Percentiles rank a stretch among this genome's conserved stretches.
Conservation (phyloP, 2,329 filamentous ascomycete species). For the Aspergillus sp. region DNA sequence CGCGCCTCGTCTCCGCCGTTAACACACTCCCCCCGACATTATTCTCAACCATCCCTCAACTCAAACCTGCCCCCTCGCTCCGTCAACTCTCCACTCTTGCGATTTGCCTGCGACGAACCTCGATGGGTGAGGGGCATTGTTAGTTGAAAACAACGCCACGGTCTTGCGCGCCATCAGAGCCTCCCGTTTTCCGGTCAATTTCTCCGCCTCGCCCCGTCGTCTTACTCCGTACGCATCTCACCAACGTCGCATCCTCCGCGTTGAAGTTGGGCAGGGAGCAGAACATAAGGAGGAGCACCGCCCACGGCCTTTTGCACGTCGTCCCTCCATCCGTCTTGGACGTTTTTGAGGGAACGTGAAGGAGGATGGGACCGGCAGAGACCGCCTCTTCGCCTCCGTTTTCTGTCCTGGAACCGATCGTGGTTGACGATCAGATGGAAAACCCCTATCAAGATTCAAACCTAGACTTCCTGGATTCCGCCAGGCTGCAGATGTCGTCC, state of each 20-base stretch:
- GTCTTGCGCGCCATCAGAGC: slow-evolving; percentile 9
- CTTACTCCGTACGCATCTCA: background rate
- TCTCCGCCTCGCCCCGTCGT: background rate
- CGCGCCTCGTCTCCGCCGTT: slow-evolving; percentile 7
- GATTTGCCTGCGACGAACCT: slow-evolving; percentile 2
- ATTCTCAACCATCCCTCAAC: background rate
- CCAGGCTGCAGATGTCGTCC: slow-evolving; percentile 36
- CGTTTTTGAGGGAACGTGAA: slow-evolving; percentile 10
- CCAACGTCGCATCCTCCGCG: background rate
- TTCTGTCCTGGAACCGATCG: slow-evolving; percentile 39
- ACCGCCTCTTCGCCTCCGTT: slow-evolving; percentile 37
- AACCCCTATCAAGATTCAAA: slow-evolving; percentile 40
- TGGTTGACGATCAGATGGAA: slow-evolving; percentile 45
- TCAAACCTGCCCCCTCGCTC: background rate
- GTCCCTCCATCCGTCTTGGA: slow-evolving; percentile 6
- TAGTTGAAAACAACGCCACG: slow-evolving; percentile 5
- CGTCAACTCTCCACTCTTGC: background rate
- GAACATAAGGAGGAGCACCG: slow-evolving; percentile 5
- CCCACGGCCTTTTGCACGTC: slow-evolving; percentile 6
- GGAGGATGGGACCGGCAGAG: slow-evolving; percentile 38
- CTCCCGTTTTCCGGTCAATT: slow-evolving; percentile 8
- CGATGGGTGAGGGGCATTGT: slow-evolving; percentile 9
- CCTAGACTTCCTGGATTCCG: slow-evolving; percentile 43
- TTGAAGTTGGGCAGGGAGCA: slow-evolving; percentile 3
- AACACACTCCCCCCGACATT: background rate